Base-by-base conservation (phyloP, 2,329 filamentous ascomycete species). In the Microdochium trichocladiopsis region DNA sequence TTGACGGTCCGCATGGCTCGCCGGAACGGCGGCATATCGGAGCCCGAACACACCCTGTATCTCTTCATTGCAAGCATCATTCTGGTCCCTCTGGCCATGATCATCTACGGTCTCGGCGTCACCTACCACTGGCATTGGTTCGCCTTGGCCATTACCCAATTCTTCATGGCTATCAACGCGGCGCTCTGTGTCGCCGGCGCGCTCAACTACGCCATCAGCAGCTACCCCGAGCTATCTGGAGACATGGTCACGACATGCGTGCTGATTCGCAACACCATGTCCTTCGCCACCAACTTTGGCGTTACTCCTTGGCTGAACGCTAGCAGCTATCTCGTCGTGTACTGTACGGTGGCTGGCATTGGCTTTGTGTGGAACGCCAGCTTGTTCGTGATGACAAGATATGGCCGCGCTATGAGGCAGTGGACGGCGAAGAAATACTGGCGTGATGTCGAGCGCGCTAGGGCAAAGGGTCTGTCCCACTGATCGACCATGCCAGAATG, bases 281-380 rank as follows among this genome's bases (percentile, higher is more conserved):
- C 65, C 24, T 77, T 77, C 57, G 74, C 72, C 5, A 68, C 78
- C 25, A 68, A 69, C 25, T 80, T 80, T 59, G 77, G 75, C 18
- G 63, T 70, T 33, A 70, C 68, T 1, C 68, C 67, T 0, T 71
- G 68, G 68, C 61, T 69, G 1, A 60, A 62, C 1, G 57, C 63
- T 16, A 66, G 67, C 54, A 71, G 71, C 1, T 67, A 69, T 47
- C 66, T 68, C 25, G 67, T 69, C 49, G 65, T 67, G 1, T 74
- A 64, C 24, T 56, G 71, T 49, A 67, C 68, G 24, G 57, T 66
- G 2, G 71, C 66, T 3, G 69, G 60, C 0, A 54, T 71, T 53
- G 63, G 63, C 1, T 55, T 72, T 45, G 68, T 66, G 8, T 69
- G 68, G 59, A 66, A 72, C 45, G 56, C 71, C 37, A 71, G 69